Percentiles rank a stretch among this genome's conserved stretches.
Conservation (phyloP, 1,284 basidiomycete genomes). For the Puccinia triticina region DNA sequence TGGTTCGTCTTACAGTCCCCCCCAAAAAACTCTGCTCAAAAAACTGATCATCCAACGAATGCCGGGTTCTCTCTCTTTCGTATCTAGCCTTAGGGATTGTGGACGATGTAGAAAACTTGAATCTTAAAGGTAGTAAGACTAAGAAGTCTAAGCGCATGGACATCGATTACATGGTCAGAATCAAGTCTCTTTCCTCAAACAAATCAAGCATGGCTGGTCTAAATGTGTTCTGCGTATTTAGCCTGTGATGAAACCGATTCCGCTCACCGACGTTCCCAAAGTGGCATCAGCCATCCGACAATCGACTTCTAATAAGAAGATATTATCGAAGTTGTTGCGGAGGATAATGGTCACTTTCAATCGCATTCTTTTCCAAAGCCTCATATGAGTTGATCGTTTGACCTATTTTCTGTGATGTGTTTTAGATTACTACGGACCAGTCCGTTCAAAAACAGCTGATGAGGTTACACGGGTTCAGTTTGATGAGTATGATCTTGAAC, state of each 20-base stretch:
- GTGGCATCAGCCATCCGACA: slow-evolving; percentile 89
- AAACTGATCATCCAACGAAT: slow-evolving; percentile 15
- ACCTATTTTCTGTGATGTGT: neutral
- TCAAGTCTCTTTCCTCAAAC: slow-evolving; percentile 38
- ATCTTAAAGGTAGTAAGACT: slow-evolving; percentile 83
- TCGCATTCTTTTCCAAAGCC: neutral
- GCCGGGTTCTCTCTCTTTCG: slow-evolving; percentile 20
- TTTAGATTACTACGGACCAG: slow-evolving; percentile 80
- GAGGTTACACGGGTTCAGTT: slow-evolving; percentile 88
- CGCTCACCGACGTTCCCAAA: slow-evolving; percentile 80
- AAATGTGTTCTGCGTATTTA: slow-evolving; percentile 53
- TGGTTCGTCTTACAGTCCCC: slow-evolving; percentile 66
- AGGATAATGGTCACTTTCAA: slow-evolving; percentile 72
- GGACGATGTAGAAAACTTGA: slow-evolving; percentile 78
- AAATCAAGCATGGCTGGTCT: neutral
- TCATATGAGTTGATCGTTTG: slow-evolving; percentile 46
- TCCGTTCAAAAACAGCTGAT: slow-evolving; percentile 80
- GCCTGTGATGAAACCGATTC: slow-evolving; percentile 71
- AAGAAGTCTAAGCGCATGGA: slow-evolving; percentile 90
- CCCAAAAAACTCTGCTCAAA: neutral
- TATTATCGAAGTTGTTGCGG: slow-evolving; percentile 79
- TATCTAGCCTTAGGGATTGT: slow-evolving; percentile 94
- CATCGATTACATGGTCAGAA: slow-evolving; percentile 80
- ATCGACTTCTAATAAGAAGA: slow-evolving; percentile 75
- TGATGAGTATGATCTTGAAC: slow-evolving; percentile 85